Base-by-base conservation (phyloP, 1,284 basidiomycete species). In the Microbotryum scabiosae region DNA sequence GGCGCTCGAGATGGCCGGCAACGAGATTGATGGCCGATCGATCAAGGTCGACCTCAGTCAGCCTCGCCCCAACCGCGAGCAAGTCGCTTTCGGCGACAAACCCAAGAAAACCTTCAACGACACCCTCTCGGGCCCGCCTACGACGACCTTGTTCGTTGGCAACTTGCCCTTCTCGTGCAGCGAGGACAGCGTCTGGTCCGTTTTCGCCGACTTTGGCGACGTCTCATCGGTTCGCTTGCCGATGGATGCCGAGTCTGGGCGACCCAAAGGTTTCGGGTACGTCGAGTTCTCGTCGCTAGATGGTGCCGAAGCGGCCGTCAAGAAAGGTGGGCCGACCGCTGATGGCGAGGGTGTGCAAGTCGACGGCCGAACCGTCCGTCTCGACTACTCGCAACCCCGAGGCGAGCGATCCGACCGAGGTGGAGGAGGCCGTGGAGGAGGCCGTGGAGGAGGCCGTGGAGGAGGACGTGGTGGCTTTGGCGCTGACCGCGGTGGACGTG, bases 231-330 rank as follows among this genome's bases (percentile, higher is more conserved):
- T 98, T 54, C 84, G 93, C 66, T 78, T 98, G 59, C 92, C 93
- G 32, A 97, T 92, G 57, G 93, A 98, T 76, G 82, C 88, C 64
- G 96, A 98, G 61, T 83, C 87, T 6, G 92, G 90, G 52, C 82
- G 82, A 67, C 85, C 90, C 60, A 98, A 97, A 78, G 96, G 96
- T 72, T 98, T 94, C 77, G 96, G 86, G 51, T 98, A 98, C 78
- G 88, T 97, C 74, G 91, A 97, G 77, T 97, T 93, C 76, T 84
- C 84, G 66, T 84, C 87, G 68, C 74, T 90, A 55, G 87, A 86
- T 51, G 78, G 82, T 66, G 90, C 96, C 16, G 86, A 86, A 77
- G 86, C 85, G 74, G 96, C 94, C 5, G 82, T 85, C 65, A 84
- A 83, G 69, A 75, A 73, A 46, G 81, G 79, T 10, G 65, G 65